Evolutionary conservation across 306 rosid genomes (phyloP).

Genomic region (Corylus americana): DNA sequence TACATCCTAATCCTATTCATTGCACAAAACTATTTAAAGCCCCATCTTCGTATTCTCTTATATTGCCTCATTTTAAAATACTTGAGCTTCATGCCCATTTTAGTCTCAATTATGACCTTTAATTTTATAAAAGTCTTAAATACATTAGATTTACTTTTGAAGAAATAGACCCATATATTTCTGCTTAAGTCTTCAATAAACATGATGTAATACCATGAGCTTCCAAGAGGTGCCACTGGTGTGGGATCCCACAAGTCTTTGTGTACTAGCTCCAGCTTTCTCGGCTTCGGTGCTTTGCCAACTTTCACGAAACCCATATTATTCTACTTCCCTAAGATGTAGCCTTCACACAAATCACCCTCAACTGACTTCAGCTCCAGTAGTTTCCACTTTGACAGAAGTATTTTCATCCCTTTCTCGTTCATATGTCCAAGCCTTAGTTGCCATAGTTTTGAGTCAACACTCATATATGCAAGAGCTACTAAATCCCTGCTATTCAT

Average conservation of each 20-base stretch:
- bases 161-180: background rate
- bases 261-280: too few species aligned
- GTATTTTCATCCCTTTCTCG: background rate
- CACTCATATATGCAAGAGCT: too few species aligned
- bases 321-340: background rate
- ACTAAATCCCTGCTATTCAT: too few species aligned
- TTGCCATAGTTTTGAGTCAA: background rate
- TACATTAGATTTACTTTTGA: too few species aligned
- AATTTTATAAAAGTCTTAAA: too few species aligned
- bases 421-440: conserved; percentile 2
- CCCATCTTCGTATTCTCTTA: background rate
- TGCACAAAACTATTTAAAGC: background rate
- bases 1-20: background rate
- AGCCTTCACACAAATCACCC: background rate
- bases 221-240: background rate
- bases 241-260: background rate
- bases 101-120: too few species aligned
- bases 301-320: background rate
- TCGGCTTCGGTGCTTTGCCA: background rate
- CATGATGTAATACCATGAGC: background rate
- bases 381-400: background rate
- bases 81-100: too few species aligned
- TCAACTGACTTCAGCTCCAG: background rate
- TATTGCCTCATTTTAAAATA: background rate
- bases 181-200: too few species aligned